phyloP scores from a whole-genome alignment of 2,329 filamentous ascomycete genomes.

The Arachnomyces sp. region DNA sequence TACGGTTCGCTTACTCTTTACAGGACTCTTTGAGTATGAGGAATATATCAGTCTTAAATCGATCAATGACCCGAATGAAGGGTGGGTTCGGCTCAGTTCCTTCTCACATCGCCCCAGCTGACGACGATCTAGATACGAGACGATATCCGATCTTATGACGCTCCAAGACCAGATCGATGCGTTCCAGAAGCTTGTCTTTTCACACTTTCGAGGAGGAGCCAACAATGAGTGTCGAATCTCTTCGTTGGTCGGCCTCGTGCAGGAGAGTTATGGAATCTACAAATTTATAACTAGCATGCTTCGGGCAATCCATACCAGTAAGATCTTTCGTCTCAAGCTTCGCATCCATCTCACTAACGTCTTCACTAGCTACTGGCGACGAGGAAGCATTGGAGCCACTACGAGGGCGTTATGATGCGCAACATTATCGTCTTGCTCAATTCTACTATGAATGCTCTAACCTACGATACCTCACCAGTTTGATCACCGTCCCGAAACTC shows the following conservation, averaged over 20 bases:
- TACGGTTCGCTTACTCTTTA: conserved; percentile 8
- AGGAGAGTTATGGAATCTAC: conserved; percentile 98
- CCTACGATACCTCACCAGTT: conserved; percentile 85
- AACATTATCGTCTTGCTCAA: conserved; percentile 91
- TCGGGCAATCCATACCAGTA: conserved; percentile 91
- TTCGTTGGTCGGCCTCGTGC: conserved; percentile 82
- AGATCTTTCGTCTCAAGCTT: conserved; percentile 25
- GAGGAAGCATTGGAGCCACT: conserved; percentile 86
- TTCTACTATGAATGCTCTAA: conserved; percentile 99
- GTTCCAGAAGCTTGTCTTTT: conserved; percentile 97
- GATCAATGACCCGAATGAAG: conserved; percentile 97
- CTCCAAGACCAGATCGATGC: conserved; percentile 97
- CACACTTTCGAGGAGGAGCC: conserved; percentile 80
- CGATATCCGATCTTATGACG: conserved; percentile 91
- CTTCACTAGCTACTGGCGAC: conserved; percentile 66
- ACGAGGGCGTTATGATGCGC: conserved; percentile 81
- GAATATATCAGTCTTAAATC: conserved; percentile 97
- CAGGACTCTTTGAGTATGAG: conserved; percentile 88
- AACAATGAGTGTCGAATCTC: conserved; percentile 98
- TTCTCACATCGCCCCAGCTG: conserved; percentile 12
- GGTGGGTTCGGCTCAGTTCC: conserved; percentile 41
- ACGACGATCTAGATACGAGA: conserved; percentile 56
- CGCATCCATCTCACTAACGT: background rate
- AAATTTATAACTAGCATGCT: conserved; percentile 99
- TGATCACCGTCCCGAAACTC: conserved; percentile 93